phyloP scores from a whole-genome alignment of 1,284 basidiomycete genomes.

The Heliocybe sulcata region DNA sequence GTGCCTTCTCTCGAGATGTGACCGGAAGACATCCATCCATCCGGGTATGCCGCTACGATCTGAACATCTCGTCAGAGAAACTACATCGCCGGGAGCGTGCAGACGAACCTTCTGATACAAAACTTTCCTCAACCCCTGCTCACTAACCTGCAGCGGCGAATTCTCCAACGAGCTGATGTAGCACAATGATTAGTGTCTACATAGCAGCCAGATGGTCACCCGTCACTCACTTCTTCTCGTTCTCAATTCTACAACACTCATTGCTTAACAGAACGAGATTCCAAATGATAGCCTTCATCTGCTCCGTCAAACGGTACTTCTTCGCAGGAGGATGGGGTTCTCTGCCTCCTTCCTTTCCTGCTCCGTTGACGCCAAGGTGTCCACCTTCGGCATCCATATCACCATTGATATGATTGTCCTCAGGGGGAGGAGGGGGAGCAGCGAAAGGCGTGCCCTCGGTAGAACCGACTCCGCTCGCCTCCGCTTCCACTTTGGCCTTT shows the following conservation, averaged over 20 bases:
- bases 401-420: constrained; percentile 10
- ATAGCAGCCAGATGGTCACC: neutral
- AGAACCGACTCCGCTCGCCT: constrained; percentile 16
- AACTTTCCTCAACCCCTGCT: constrained; percentile 69
- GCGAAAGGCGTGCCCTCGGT: constrained; percentile 28
- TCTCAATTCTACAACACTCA: constrained; percentile 72
- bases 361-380: constrained; percentile 23
- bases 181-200: constrained; percentile 3
- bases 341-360: constrained; percentile 24
- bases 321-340: constrained; percentile 57
- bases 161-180: constrained; percentile 39
- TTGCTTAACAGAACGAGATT: constrained; percentile 73
- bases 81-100: neutral
- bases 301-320: constrained; percentile 67
- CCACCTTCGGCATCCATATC: constrained; percentile 10
- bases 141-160: constrained; percentile 62
- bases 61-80: constrained; percentile 9
- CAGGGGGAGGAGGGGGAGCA: constrained; percentile 17
- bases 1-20: constrained; percentile 40
- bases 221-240: constrained; percentile 71
- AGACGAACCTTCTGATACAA: constrained; percentile 69
- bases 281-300: constrained; percentile 73
- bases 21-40: constrained; percentile 58
- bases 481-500: constrained; percentile 31
- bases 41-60: constrained; percentile 71